Evolutionary conservation across 2,329 filamentous ascomycete genomes (phyloP).

Genomic region (Scorias spongiosa): DNA sequence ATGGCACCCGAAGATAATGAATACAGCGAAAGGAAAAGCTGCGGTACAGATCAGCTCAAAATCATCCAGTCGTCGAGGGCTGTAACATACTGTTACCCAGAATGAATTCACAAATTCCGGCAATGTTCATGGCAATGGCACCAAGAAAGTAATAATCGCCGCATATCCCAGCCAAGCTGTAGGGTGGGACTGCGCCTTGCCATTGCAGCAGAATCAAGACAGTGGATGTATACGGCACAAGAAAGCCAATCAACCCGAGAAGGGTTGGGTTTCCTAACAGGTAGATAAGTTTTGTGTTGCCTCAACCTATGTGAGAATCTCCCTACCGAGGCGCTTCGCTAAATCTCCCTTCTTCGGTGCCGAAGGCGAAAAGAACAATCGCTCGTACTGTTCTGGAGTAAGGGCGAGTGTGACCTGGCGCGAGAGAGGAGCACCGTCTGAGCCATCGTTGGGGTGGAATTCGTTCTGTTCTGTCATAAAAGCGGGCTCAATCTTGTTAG

Average conservation of each 20-base stretch:
- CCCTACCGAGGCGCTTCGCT: constrained; percentile 12
- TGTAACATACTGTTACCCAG: constrained; percentile 12
- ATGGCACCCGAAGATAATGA: constrained; percentile 15
- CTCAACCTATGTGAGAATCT: background rate
- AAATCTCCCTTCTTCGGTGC: constrained; percentile 10
- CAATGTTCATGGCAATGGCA: constrained; percentile 12
- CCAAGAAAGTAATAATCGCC: constrained; percentile 17
- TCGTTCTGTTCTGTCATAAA: background rate
- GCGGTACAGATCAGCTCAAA: background rate
- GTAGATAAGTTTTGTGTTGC: background rate
- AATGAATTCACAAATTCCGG: constrained; percentile 15
- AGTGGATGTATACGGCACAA: constrained; percentile 15
- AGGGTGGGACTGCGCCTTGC: constrained; percentile 7
- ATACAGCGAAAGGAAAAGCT: constrained; percentile 16
- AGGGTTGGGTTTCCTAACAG: constrained; percentile 12
- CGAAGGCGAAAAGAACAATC: constrained; percentile 14
- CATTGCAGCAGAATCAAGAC: constrained; percentile 12
- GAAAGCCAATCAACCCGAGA: constrained; percentile 14
- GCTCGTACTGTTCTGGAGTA: constrained; percentile 14
- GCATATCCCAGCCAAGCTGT: constrained; percentile 10
- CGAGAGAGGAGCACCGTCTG: constrained; percentile 5
- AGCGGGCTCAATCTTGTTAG: background rate
- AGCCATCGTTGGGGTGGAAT: background rate
- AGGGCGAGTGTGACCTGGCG: constrained; percentile 14
- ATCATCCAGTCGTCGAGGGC: background rate